Conservation (phyloP, 352 stramenopile species). For the Pythium brassicae region DNA sequence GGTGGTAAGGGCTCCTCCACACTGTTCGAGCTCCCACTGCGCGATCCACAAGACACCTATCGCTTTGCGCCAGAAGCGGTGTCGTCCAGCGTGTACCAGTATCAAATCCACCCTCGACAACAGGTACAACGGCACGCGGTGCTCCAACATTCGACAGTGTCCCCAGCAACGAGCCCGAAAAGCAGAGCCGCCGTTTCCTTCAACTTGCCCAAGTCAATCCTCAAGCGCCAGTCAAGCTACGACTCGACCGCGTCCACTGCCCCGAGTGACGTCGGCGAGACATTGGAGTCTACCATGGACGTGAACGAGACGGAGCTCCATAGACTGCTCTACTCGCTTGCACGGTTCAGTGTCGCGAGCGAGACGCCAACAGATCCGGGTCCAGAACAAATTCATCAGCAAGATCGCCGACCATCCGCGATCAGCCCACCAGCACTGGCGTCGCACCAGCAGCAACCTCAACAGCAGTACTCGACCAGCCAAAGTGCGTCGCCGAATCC, state of each 20-base stretch:
- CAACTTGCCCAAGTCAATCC: constrained; percentile 28
- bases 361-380: constrained; percentile 20
- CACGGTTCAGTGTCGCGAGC: constrained; percentile 42
- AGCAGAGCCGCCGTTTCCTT: constrained; percentile 32
- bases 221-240: constrained; percentile 40
- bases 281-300: not conserved
- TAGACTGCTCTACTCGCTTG: constrained; percentile 61
- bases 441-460: not conserved
- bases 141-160: not conserved
- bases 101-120: too few relatives aligned
- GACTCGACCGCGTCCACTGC: constrained; percentile 39
- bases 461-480: constrained; percentile 3
- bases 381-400: not conserved
- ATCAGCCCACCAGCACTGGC: not conserved
- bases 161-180: not conserved
- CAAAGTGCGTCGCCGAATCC: constrained; percentile 1
- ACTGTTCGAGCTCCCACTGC: constrained; percentile 30
- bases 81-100: too few relatives aligned
- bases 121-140: not conserved
- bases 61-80: not conserved
- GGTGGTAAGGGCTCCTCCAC: not conserved
- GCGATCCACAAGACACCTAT: constrained; percentile 17
- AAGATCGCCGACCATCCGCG: not conserved
- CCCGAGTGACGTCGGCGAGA: constrained; percentile 15
- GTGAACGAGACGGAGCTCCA: constrained; percentile 45